Conservation (phyloP, 2,329 filamentous ascomycete genomes). For the Alternaria conjuncta region DNA sequence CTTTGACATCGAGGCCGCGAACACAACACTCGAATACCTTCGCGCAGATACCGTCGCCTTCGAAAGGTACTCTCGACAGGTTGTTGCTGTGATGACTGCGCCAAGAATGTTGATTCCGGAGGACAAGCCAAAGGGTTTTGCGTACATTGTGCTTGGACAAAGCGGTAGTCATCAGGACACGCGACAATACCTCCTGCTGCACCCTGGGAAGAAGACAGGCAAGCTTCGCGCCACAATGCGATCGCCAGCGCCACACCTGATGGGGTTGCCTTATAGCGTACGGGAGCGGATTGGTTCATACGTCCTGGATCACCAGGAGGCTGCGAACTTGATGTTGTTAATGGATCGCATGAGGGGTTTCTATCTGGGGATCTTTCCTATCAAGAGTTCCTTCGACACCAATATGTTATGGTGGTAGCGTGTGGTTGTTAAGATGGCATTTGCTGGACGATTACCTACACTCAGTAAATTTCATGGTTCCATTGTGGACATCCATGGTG, state of each 20-base stretch:
- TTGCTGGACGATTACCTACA: too few relatives aligned
- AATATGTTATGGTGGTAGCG: too few relatives aligned
- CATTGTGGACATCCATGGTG: not conserved
- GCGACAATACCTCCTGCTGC: not conserved
- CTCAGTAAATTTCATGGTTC: too few relatives aligned
- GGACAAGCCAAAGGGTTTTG: too few relatives aligned
- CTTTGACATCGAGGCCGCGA: not conserved
- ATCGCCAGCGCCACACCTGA: not conserved
- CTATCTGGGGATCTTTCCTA: not conserved
- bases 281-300: too few relatives aligned
- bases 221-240: not conserved
- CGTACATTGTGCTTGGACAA: not conserved
- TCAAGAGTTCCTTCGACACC: not conserved
- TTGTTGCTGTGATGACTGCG: not conserved
- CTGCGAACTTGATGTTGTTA: too few relatives aligned
- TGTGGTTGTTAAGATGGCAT: too few relatives aligned
- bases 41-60: not conserved
- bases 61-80: not conserved
- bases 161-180: not conserved
- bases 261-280: not conserved
- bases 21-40: not conserved
- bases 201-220: not conserved
- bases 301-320: too few relatives aligned
- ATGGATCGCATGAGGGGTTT: too few relatives aligned
- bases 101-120: too few relatives aligned